Conservation (phyloP, 352 stramenopile species). For the Phytophthora podocarpi region DNA sequence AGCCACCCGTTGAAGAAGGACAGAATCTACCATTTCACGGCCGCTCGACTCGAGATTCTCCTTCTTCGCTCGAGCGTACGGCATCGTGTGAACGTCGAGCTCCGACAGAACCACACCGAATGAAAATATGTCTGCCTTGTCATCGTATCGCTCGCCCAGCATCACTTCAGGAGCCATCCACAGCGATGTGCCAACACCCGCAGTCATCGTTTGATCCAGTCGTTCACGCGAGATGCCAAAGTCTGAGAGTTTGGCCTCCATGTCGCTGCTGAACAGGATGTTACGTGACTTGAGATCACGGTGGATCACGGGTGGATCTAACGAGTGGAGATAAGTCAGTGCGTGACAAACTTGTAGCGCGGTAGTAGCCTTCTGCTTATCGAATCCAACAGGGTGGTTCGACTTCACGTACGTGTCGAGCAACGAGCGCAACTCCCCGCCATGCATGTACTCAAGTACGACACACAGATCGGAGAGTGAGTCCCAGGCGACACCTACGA, state of each 20-base stretch:
- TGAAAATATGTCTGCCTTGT: conserved; percentile 31
- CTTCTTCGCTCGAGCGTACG: conserved; percentile 52
- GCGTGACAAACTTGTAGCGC: conserved; percentile 27
- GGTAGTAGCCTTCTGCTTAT: conserved; percentile 39
- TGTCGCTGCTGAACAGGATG: conserved; percentile 30
- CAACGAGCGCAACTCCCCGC: conserved; percentile 36
- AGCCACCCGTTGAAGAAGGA: conserved; percentile 26
- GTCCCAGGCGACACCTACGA: conserved; percentile 63
- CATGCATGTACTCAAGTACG: conserved; percentile 47
- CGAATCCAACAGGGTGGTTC: conserved; percentile 32
- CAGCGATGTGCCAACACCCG: conserved; percentile 39
- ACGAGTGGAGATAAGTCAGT: conserved; percentile 28
- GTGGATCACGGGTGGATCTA: conserved; percentile 32
- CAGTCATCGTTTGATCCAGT: conserved; percentile 35
- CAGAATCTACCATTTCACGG: conserved; percentile 26
- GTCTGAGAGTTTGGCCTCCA: conserved; percentile 43
- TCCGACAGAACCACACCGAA: conserved; percentile 46
- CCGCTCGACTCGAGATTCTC: conserved; percentile 22
- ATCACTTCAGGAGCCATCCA: too few relatives aligned
- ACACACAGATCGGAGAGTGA: conserved; percentile 41
- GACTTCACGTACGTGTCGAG: conserved; percentile 27
- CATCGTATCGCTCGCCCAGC: conserved; percentile 25
- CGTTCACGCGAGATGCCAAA: conserved; percentile 42
- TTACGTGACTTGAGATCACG: conserved; percentile 40
- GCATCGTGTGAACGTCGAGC: conserved; percentile 54